Percentiles rank a stretch among this genome's conserved stretches.
These are phyloP conservation scores for Epicoccum sorghinum DNA, from an alignment of 2,329 filamentous ascomycete species.

Conservation along the genomic window DNA sequence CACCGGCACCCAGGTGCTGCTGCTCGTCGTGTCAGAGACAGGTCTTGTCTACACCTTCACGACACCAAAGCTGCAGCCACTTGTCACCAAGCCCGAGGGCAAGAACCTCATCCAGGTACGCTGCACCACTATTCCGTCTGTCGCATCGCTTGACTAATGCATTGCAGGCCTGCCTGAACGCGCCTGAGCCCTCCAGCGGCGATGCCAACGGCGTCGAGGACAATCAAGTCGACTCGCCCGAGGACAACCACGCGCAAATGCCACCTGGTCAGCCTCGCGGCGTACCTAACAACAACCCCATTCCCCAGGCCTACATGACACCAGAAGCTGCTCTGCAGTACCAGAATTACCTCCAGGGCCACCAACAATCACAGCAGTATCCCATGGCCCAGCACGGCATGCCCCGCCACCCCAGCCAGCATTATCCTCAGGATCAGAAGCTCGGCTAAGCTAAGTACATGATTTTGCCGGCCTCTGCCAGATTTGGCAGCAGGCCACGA, in stretches of 20 bases:
- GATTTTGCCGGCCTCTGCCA: constrained; percentile 31
- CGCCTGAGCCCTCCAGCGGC: constrained; percentile 83
- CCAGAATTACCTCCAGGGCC: constrained; percentile 78
- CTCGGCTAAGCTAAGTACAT: constrained; percentile 46
- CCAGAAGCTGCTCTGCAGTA: constrained; percentile 77
- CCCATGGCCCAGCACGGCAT: constrained; percentile 80
- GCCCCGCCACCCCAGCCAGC: constrained; percentile 65
- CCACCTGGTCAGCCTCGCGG: constrained; percentile 71
- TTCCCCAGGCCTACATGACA: constrained; percentile 69
- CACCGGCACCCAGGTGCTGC: constrained; percentile 94
- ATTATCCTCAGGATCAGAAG: constrained; percentile 69
- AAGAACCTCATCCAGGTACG: constrained; percentile 98
- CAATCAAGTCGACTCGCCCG: constrained; percentile 78
- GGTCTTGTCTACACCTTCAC: constrained; percentile 98
- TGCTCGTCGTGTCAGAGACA: constrained; percentile 96
- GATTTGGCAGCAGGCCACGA: constrained; percentile 35
- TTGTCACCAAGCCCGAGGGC: constrained; percentile 97
- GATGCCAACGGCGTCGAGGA: constrained; percentile 67
- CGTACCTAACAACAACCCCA: constrained; percentile 71
- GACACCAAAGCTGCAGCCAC: constrained; percentile 95
- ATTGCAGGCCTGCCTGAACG: constrained; percentile 89
- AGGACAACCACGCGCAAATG: constrained; percentile 83
- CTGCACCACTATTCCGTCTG: constrained; percentile 8
- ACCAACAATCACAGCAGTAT: constrained; percentile 69
- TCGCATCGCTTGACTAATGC: constrained; percentile 43